These are phyloP conservation scores for Fusarium staphyleae DNA, from an alignment of 2,329 filamentous ascomycete genomes.

Conservation along the genomic window DNA sequence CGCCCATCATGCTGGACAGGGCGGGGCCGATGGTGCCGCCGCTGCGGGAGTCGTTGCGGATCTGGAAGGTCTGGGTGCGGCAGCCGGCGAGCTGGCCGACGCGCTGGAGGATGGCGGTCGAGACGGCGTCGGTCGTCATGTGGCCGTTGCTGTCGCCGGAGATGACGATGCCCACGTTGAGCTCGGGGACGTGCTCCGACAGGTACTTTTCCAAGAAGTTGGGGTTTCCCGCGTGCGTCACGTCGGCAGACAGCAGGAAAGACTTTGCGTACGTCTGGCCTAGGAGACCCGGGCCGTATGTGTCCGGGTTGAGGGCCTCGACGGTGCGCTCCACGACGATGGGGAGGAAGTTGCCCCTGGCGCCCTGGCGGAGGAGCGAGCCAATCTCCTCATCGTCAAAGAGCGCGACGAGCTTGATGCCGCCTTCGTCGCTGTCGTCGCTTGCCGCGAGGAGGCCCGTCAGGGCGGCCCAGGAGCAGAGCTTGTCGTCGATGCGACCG, in stretches of 20 bases:
- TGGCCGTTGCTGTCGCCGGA: slow-evolving; percentile 88
- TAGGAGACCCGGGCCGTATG: slow-evolving; percentile 67
- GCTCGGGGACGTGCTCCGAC: slow-evolving; percentile 80
- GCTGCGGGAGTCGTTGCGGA: slow-evolving; percentile 86
- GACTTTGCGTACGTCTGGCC: slow-evolving; percentile 88
- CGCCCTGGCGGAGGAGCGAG: slow-evolving; percentile 87
- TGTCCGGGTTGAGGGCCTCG: slow-evolving; percentile 66
- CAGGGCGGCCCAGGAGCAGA: slow-evolving; percentile 92
- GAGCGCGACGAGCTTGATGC: slow-evolving; percentile 88
- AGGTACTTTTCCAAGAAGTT: slow-evolving; percentile 90
- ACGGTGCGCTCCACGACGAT: slow-evolving; percentile 81
- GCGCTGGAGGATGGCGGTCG: slow-evolving; percentile 78
- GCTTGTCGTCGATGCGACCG: slow-evolving; percentile 95
- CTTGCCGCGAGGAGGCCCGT: slow-evolving; percentile 78
- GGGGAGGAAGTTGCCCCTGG: slow-evolving; percentile 86
- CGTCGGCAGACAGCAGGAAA: slow-evolving; percentile 91
- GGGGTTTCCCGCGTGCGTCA: slow-evolving; percentile 92
- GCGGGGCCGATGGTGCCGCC: slow-evolving; percentile 97
- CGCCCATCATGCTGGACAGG: slow-evolving; percentile 80
- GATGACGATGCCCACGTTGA: slow-evolving; percentile 87
- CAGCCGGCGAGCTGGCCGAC: slow-evolving; percentile 77
- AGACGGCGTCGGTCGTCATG: slow-evolving; percentile 93
- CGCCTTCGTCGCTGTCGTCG: slow-evolving; percentile 63
- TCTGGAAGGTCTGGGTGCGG: slow-evolving; percentile 88
- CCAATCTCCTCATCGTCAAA: slow-evolving; percentile 99